Base-by-base conservation (phyloP, 768 basidiomycete species). In the Tremella yokohamensis region DNA sequence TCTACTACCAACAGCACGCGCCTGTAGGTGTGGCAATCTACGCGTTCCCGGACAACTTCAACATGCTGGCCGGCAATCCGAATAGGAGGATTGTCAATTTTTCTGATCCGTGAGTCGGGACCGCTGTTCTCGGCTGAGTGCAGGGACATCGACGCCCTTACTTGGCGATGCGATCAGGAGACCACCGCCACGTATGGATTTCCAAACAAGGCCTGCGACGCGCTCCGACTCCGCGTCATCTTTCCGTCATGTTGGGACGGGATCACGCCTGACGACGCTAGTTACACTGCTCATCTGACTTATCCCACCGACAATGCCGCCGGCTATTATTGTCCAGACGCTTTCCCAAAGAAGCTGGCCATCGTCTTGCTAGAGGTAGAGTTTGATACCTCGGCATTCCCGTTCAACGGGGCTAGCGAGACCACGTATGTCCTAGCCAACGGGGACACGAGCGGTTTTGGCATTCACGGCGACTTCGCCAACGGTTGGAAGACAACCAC, bases 391-490 rank as follows among this genome's bases (percentile, higher is more conserved):
- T 50, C 45, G 26, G 49, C 61, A 4, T 59, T 52, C 39, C 64
- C 60, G 2, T 61, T 52, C 52, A 61, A 65, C 39, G 60, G 64
- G n/a, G 44, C 44, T 3, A 53, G 53, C 24, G 54, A 61, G 22
- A 55, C 38, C 12, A 74, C 72, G 12, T 76, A 64, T 64, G 69
- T 74, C 20, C 66, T 60, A 19, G 66, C 76, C 48, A 73, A 77
- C 57, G 74, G 76, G 55, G 74, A 64, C 60, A 15, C 62, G 57
- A 65, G 62, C 29, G 64, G 64, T 11, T 59, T 52, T 42, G 64
- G 64, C 39, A 61, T 58, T 22, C 60, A 58, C 40, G 62, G 53
- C n/a, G 62, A 63, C 54, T 63, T 63, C 26, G 59, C 59, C 54
- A 63, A 63, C 34, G 62, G 62, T 26, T 63, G 62, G 62, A 63